A percentile compares a stretch with the other conserved stretches of the same genome.
Evolutionary conservation across 352 stramenopile species (phyloP).

Genomic region (Globisporangium nodosum): DNA sequence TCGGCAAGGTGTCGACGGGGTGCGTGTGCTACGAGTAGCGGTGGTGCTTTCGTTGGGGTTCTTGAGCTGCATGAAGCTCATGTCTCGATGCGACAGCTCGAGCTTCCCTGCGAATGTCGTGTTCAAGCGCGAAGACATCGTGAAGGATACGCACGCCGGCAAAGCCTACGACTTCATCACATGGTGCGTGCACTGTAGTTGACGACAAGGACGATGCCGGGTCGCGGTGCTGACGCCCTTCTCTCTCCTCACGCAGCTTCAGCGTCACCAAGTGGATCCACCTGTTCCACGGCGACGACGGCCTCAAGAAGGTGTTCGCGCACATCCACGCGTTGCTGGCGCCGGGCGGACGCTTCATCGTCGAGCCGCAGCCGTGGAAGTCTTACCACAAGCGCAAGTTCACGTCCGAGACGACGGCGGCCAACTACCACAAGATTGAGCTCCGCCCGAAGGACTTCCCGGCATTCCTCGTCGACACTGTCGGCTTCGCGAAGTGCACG

Average conservation of each 20-base stretch:
- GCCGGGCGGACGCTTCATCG: conserved; percentile 62
- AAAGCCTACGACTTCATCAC: conserved; percentile 78
- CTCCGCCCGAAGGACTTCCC: conserved; percentile 76
- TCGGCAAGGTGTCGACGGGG: conserved; percentile 49
- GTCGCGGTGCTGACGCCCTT: background rate
- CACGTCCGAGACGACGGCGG: conserved; percentile 64
- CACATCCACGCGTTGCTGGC: conserved; percentile 57
- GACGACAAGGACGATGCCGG: no score
- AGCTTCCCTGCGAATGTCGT: conserved; percentile 73
- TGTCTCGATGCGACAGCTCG: conserved; percentile 13
- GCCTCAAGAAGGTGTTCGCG: conserved; percentile 68
- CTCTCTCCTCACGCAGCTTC: conserved; percentile 35
- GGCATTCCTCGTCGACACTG: conserved; percentile 36
- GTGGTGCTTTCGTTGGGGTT: background rate
- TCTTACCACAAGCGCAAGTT: conserved; percentile 87
- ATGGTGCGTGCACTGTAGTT: conserved; percentile 29
- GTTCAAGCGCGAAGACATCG: conserved; percentile 78
- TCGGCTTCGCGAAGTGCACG: conserved; percentile 63
- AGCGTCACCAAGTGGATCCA: conserved; percentile 92
- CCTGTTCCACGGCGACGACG: conserved; percentile 82
- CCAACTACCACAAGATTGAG: conserved; percentile 66
- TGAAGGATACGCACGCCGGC: conserved; percentile 46
- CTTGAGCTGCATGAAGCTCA: background rate
- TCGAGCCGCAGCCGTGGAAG: conserved; percentile 87
- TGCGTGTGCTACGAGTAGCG: conserved; percentile 14